Evolutionary conservation across 1,284 basidiomycete species (phyloP).

Genomic region (Polyporus tsugae): DNA sequence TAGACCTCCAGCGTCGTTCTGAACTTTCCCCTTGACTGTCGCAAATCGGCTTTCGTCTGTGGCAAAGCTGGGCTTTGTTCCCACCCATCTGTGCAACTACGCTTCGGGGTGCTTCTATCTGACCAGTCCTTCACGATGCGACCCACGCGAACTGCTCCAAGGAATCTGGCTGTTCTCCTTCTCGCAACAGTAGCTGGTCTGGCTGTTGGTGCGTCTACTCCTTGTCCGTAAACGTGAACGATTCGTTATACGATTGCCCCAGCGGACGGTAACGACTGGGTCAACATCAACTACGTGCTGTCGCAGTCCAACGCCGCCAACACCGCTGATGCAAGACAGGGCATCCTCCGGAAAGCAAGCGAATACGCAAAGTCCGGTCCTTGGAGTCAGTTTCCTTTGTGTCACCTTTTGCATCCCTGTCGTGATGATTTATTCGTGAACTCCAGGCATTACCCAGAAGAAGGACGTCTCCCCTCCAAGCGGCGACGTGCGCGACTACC

Average conservation of each 20-base stretch:
- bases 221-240: neutral
- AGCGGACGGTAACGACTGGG: conserved; percentile 47
- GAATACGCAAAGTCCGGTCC: conserved; percentile 54
- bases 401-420: neutral
- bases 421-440: too few relatives aligned
- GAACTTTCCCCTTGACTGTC: neutral
- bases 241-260: neutral
- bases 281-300: conserved; percentile 43
- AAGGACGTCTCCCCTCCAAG: conserved; percentile 41
- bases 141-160: conserved; percentile 8
- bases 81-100: neutral
- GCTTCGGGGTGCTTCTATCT: neutral
- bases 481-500: conserved; percentile 57
- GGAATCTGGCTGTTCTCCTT: conserved; percentile 10
- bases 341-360: conserved; percentile 55
- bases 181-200: conserved; percentile 29
- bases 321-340: conserved; percentile 52
- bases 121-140: neutral
- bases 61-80: conserved; percentile 26
- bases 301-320: conserved; percentile 35
- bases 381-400: conserved; percentile 52
- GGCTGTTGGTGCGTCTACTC: conserved; percentile 23
- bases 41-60: neutral
- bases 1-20: neutral
- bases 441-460: conserved; percentile 36